Base-by-base conservation (phyloP, 2,329 filamentous ascomycete species). In the Epichloe sylvatica region DNA sequence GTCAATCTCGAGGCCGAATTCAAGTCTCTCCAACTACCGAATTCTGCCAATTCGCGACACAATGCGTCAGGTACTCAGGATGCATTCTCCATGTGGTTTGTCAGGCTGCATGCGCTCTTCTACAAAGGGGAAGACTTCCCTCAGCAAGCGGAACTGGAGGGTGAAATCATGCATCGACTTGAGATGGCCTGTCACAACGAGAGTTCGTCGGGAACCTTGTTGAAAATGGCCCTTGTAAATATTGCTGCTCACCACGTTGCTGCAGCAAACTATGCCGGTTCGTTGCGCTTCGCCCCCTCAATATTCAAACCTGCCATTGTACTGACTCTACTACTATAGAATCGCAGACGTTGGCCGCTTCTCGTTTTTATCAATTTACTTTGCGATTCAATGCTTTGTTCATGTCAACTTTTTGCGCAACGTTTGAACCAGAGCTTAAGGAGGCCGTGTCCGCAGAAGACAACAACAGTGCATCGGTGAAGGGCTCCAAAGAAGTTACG, bases 221-320 rank as follows among this genome's bases (percentile, higher is more conserved):
- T 86, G 54, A 92, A 89, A 62, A 84, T 96, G 65, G 78, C 86
- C 5, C 70, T 96, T 42, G 80, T 91, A 56, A 97, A 94, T 59
- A 84, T 97, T 53, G 81, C 87, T 5, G 87, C 90, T 6, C 87
- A 92, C 63, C 78, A 83, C 55, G 76, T 86, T 60, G 83, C 87
- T 7, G 59, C 60, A 12, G 49, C 55, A 30, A 60, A 61, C 36
- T 64, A 60, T 46, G 57, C 57, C 19, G 62, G 68, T 68, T 53
- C 52, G 70, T 64, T 30, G 37, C 5, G 13, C 23, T 33, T 38
- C 25, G 5, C 7, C 11, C 11, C 13, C 9, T 19, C 23, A 12
- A n/a, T 30, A 30, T 5, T 11, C 30, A 25, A 23, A 2, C 5
- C n/a, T 3, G 11, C 13, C 19, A 12, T 40, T 21, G 19, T 19